Conservation (phyloP, 2,329 filamentous ascomycete genomes). For the Sporothrix mexicana region DNA sequence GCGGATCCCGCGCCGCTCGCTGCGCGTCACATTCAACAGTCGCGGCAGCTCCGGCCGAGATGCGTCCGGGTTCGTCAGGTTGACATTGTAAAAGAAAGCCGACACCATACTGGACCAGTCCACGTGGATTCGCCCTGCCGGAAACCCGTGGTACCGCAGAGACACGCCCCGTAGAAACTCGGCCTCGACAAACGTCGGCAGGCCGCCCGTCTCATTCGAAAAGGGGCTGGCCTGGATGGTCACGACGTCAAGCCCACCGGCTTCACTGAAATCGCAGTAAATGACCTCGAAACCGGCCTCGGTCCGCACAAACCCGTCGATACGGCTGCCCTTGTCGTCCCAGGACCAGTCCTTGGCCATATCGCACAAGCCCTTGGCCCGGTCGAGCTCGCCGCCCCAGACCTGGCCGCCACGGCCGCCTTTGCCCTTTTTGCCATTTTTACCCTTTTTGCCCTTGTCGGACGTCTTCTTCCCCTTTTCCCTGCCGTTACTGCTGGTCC, state of each 20-base stretch:
- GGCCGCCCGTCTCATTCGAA: slow-evolving; percentile 37
- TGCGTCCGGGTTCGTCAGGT: slow-evolving; percentile 52
- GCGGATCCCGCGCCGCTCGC: slow-evolving; percentile 41
- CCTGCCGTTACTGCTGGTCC: background rate
- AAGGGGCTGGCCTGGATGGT: slow-evolving; percentile 39
- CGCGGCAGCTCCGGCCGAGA: slow-evolving; percentile 41
- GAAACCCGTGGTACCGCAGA: slow-evolving; percentile 55
- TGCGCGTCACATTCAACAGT: slow-evolving; percentile 36
- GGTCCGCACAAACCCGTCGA: slow-evolving; percentile 71
- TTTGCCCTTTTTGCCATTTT: background rate
- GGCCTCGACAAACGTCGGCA: slow-evolving; percentile 24
- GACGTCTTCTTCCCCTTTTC: background rate
- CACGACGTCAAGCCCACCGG: slow-evolving; percentile 48
- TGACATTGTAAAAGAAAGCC: slow-evolving; percentile 57
- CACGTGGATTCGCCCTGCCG: slow-evolving; percentile 49
- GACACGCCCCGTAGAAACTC: slow-evolving; percentile 51
- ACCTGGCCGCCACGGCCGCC: background rate
- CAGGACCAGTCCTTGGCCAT: slow-evolving; percentile 57
- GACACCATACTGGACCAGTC: slow-evolving; percentile 60
- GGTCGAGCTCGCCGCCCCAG: slow-evolving; percentile 50
- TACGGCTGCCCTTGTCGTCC: slow-evolving; percentile 39
- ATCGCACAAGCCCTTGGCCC: slow-evolving; percentile 63
- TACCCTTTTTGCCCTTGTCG: slow-evolving; percentile 21
- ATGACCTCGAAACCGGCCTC: slow-evolving; percentile 75
- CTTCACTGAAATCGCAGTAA: slow-evolving; percentile 63